These are phyloP conservation scores for Salix koriyanagi DNA, from an alignment of 345 rosid species.

Conservation along the genomic window DNA sequence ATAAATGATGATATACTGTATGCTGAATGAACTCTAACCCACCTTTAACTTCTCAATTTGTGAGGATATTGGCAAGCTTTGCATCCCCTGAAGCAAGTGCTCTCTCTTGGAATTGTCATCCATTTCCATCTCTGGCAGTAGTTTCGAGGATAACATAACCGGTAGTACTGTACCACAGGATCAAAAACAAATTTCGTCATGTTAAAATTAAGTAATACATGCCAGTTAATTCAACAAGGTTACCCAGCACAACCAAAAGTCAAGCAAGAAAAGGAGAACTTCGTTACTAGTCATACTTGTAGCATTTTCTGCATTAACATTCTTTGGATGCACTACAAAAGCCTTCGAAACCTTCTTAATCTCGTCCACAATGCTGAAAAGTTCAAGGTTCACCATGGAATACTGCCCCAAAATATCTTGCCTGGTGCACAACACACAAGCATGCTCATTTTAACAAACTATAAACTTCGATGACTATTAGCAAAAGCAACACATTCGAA, in stretches of 20 bases:
- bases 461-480: too few species aligned
- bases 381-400: conserved; percentile 93
- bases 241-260: not conserved
- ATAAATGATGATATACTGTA: not conserved
- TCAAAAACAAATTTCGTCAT: conserved; percentile 6
- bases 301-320: conserved; percentile 82
- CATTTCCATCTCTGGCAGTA: conserved; percentile 88
- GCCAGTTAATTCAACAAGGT: not conserved
- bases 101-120: conserved; percentile 80
- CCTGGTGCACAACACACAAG: conserved; percentile 37
- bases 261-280: not conserved
- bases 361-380: conserved; percentile 82
- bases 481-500: too few species aligned
- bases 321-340: conserved; percentile 82
- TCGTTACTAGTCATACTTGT: conserved; percentile 38
- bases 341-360: conserved; percentile 76
- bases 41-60: conserved; percentile 86
- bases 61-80: conserved; percentile 56
- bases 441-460: too few species aligned
- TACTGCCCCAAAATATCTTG: conserved; percentile 85
- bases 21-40: not conserved
- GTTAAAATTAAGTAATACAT: not conserved
- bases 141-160: conserved; percentile 89
- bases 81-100: conserved; percentile 87
- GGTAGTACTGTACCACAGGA: conserved; percentile 61